A percentile compares a stretch with the other conserved stretches of the same genome.
These are phyloP conservation scores for Rhodotorula glutinis DNA, from an alignment of 1,284 basidiomycete genomes.

Conservation along the genomic window DNA sequence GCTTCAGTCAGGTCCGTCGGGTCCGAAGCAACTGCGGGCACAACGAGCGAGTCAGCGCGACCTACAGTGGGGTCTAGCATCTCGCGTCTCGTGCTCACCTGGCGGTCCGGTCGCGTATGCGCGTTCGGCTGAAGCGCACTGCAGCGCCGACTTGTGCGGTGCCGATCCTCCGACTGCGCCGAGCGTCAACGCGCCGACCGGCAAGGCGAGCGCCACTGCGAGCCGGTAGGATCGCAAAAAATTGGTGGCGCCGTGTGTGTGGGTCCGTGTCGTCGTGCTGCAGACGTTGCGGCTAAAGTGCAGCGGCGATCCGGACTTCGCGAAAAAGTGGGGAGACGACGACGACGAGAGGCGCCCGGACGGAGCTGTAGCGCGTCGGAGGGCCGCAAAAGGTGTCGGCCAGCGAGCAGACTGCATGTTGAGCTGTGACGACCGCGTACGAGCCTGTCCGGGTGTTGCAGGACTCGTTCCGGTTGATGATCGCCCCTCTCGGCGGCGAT, in stretches of 20 bases:
- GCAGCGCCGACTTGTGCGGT: conserved; percentile 8
- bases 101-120: not conserved
- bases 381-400: conserved; percentile 10
- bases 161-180: conserved; percentile 8
- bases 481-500: too few relatives aligned
- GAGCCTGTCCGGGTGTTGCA: too few relatives aligned
- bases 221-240: conserved; percentile 34
- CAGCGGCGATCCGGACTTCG: conserved; percentile 2
- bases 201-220: conserved; percentile 25
- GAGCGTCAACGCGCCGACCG: conserved; percentile 17
- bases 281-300: conserved; percentile 34
- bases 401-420: conserved; percentile 15
- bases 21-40: not conserved
- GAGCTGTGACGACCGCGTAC: too few relatives aligned
- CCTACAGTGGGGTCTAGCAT: too few relatives aligned
- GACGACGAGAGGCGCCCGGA: not conserved
- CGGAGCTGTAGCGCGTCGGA: conserved; percentile 1
- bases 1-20: conserved; percentile 17
- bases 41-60: not conserved
- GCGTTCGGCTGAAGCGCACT: conserved; percentile 32
- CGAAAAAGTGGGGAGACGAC: not conserved
- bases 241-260: conserved; percentile 1
- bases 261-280: conserved; percentile 29
- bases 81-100: not conserved
- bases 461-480: too few relatives aligned